A percentile compares a stretch with the other conserved stretches of the same genome.
Conservation (phyloP, 2,329 filamentous ascomycete species). For the Paracoccidioides brasiliensis region DNA sequence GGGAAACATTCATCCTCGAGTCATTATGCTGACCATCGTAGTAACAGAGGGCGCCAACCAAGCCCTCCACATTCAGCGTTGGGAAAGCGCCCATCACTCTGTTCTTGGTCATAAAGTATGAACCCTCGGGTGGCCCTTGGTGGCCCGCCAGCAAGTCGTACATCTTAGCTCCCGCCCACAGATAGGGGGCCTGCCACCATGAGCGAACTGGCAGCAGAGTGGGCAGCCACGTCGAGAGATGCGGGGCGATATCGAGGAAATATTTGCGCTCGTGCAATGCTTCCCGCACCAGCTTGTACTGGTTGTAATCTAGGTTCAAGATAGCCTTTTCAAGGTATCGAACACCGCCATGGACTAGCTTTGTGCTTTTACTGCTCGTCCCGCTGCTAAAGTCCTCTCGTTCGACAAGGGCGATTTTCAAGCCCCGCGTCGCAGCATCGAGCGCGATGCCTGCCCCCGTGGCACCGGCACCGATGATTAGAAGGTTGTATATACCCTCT, state of each 20-base stretch:
- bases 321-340: slow-evolving; percentile 63
- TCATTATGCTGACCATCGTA: slow-evolving; percentile 72
- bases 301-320: slow-evolving; percentile 59
- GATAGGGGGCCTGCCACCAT: slow-evolving; percentile 58
- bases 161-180: slow-evolving; percentile 49
- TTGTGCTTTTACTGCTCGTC: slow-evolving; percentile 63
- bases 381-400: slow-evolving; percentile 58
- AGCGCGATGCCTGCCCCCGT: slow-evolving; percentile 61
- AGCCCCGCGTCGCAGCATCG: slow-evolving; percentile 54
- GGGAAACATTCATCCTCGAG: slow-evolving; percentile 66
- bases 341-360: slow-evolving; percentile 60
- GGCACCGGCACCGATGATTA: slow-evolving; percentile 57
- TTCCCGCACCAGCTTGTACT: slow-evolving; percentile 55
- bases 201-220: slow-evolving; percentile 58
- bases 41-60: slow-evolving; percentile 64
- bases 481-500: slow-evolving; percentile 48
- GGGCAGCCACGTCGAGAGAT: slow-evolving; percentile 56
- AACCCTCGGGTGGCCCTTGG: slow-evolving; percentile 58
- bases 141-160: slow-evolving; percentile 63
- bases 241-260: slow-evolving; percentile 58
- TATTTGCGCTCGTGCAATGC: slow-evolving; percentile 59
- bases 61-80: slow-evolving; percentile 57
- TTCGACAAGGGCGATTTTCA: slow-evolving; percentile 58
- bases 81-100: slow-evolving; percentile 65
- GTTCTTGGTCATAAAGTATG: slow-evolving; percentile 64